These are phyloP conservation scores for Aspergillus floridensis DNA, from an alignment of 2,329 filamentous ascomycete species.

Conservation along the genomic window DNA sequence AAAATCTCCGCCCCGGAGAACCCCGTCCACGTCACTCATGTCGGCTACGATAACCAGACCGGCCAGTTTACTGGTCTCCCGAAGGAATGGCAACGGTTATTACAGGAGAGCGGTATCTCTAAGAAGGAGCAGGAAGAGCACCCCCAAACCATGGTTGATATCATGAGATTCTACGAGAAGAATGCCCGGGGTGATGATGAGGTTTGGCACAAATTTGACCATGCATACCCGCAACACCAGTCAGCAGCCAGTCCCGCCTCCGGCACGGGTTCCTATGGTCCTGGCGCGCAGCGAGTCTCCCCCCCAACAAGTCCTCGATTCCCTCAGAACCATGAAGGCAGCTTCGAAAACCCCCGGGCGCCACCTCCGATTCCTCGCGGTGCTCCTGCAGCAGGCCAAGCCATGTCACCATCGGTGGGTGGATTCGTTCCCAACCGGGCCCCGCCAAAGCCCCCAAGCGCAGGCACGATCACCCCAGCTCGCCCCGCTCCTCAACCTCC, in stretches of 20 bases:
- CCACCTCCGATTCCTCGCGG: conserved; percentile 78
- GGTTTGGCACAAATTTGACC: conserved; percentile 93
- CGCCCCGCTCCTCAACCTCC: conserved; percentile 45
- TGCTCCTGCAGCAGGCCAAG: conserved; percentile 48
- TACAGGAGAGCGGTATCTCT: conserved; percentile 93
- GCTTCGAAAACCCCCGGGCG: conserved; percentile 94
- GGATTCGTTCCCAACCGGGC: conserved; percentile 74
- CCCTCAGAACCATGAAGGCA: conserved; percentile 84
- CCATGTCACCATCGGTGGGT: conserved; percentile 46
- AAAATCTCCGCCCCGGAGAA: conserved; percentile 98
- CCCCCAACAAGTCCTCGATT: conserved; percentile 83
- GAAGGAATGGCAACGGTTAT: conserved; percentile 94
- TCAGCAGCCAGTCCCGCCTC: conserved; percentile 39
- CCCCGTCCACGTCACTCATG: conserved; percentile 95
- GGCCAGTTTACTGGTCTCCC: conserved; percentile 95
- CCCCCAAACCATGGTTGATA: conserved; percentile 91
- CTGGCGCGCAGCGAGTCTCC: conserved; percentile 64
- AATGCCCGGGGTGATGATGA: conserved; percentile 82
- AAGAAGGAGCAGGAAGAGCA: conserved; percentile 95
- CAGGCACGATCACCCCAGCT: conserved; percentile 37
- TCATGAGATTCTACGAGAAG: conserved; percentile 96
- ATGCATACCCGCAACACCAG: conserved; percentile 63
- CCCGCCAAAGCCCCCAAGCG: conserved; percentile 77
- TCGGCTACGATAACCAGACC: conserved; percentile 93
- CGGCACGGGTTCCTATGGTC: conserved; percentile 46